A percentile compares a stretch with the other conserved stretches of the same genome.
phyloP scores from a whole-genome alignment of 768 basidiomycete species.

The Pleurotus ostreatus region DNA sequence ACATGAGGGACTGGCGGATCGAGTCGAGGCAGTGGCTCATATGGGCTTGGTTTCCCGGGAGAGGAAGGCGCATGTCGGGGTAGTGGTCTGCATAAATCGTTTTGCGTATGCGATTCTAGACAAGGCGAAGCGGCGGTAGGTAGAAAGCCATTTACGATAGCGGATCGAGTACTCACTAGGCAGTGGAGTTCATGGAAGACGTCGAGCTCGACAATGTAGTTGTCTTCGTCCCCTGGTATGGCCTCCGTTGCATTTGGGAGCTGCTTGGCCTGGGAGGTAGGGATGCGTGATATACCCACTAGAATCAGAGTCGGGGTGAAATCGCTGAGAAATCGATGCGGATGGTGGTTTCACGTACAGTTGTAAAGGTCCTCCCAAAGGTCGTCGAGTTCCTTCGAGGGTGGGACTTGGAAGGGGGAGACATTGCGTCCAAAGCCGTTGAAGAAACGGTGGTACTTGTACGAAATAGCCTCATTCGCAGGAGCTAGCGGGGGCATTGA shows the following conservation, averaged over 20 bases:
- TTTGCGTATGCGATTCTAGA: slow-evolving; percentile 17
- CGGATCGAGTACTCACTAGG: slow-evolving; percentile 10
- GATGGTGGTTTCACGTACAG: not conserved
- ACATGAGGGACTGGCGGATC: slow-evolving; percentile 16
- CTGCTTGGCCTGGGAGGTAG: slow-evolving; percentile 15
- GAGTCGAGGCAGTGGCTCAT: slow-evolving; percentile 18
- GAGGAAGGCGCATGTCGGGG: slow-evolving; percentile 6
- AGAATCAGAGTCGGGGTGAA: not conserved
- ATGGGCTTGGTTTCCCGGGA: slow-evolving; percentile 13
- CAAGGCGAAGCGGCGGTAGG: too few species aligned
- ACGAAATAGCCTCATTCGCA: too few species aligned
- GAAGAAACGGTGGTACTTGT: not conserved
- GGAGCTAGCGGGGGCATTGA: too few species aligned
- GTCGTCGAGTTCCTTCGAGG: not conserved
- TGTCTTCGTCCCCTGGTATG: slow-evolving; percentile 15
- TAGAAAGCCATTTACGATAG: too few species aligned
- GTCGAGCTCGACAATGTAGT: slow-evolving; percentile 19
- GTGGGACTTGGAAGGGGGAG: not conserved
- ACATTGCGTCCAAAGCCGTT: not conserved
- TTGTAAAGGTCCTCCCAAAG: not conserved
- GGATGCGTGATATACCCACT: slow-evolving; percentile 6
- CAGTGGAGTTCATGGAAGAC: slow-evolving; percentile 24
- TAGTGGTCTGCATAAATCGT: slow-evolving; percentile 17
- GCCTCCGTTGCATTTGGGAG: slow-evolving; percentile 21
- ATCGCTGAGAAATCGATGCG: not conserved